These are phyloP conservation scores for Rugosomyces carneus DNA, from an alignment of 1,284 basidiomycete genomes.

Conservation along the genomic window DNA sequence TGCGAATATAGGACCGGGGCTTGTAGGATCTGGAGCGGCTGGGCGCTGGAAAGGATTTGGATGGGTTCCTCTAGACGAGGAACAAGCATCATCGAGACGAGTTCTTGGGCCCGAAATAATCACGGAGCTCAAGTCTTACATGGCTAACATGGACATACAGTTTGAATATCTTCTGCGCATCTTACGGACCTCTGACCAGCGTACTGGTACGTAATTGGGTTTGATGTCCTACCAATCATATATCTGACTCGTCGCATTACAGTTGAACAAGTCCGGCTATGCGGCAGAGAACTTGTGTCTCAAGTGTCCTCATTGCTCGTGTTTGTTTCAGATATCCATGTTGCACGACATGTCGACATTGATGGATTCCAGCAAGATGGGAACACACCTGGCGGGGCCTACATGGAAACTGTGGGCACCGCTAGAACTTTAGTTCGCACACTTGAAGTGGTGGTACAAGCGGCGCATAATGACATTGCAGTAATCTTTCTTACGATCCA, in stretches of 20 bases:
- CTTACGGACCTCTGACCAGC: constrained; percentile 31
- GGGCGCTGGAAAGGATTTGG: constrained; percentile 78
- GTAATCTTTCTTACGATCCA: constrained; percentile 53
- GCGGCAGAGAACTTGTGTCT: constrained; percentile 45
- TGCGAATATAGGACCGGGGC: constrained; percentile 60
- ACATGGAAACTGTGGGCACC: constrained; percentile 56
- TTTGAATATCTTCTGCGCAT: constrained; percentile 35
- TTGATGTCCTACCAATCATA: neutral
- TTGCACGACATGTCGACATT: constrained; percentile 72
- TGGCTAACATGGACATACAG: constrained; percentile 43
- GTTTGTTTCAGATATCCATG: constrained; percentile 60
- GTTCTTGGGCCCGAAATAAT: constrained; percentile 47
- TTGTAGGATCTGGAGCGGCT: constrained; percentile 64
- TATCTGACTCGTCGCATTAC: neutral
- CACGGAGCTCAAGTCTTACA: constrained; percentile 42
- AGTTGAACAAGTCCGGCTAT: constrained; percentile 34
- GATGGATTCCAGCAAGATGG: constrained; percentile 60
- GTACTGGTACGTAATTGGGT: constrained; percentile 32
- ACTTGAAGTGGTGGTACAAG: constrained; percentile 62
- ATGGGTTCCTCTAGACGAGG: constrained; percentile 53
- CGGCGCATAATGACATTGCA: constrained; percentile 64
- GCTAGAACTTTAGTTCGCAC: constrained; percentile 62
- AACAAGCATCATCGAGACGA: constrained; percentile 41
- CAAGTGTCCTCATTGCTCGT: constrained; percentile 51
- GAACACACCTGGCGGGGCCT: constrained; percentile 38